Conservation (phyloP, 176 grass and related monocot genomes). For the Rhynchospora breviuscula region DNA sequence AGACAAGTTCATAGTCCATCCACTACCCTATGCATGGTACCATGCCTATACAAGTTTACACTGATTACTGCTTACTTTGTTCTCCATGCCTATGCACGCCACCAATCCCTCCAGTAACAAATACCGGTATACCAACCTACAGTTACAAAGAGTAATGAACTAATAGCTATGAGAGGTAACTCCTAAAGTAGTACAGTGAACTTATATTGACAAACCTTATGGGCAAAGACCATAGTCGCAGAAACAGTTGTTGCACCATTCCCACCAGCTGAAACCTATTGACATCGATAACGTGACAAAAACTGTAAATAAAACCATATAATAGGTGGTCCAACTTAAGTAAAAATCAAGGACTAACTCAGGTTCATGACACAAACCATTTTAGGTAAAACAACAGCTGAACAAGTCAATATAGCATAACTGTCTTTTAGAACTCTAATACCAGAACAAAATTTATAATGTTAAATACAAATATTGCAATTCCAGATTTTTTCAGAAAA, state of each 20-base stretch:
- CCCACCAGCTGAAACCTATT: constrained; percentile 59
- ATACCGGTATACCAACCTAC: constrained; percentile 88
- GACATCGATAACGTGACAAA: constrained; percentile 21
- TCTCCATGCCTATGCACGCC: constrained; percentile 85
- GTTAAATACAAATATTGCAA: background rate
- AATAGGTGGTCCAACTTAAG: background rate
- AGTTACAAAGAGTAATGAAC: constrained; percentile 11
- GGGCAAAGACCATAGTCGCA: constrained; percentile 86
- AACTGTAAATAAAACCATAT: background rate
- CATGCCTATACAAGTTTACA: too few relatives aligned
- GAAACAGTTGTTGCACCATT: constrained; percentile 94
- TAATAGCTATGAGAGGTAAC: background rate
- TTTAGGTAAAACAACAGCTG: background rate
- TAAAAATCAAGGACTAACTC: constrained; percentile 12
- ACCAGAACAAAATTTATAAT: background rate
- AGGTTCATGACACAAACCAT: background rate
- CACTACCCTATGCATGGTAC: too few relatives aligned
- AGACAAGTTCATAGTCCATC: background rate
- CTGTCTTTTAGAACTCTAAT: background rate
- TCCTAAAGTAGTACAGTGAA: background rate
- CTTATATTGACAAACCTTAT: constrained; percentile 44
- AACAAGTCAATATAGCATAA: background rate
- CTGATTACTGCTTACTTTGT: constrained; percentile 52
- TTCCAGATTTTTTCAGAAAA: background rate
- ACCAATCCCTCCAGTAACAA: constrained; percentile 79